Evolutionary conservation across 2,329 filamentous ascomycete species (phyloP), one percentile per base, ranked within the genome.

Genomic region (Trichoderma citrinoviride): DNA sequence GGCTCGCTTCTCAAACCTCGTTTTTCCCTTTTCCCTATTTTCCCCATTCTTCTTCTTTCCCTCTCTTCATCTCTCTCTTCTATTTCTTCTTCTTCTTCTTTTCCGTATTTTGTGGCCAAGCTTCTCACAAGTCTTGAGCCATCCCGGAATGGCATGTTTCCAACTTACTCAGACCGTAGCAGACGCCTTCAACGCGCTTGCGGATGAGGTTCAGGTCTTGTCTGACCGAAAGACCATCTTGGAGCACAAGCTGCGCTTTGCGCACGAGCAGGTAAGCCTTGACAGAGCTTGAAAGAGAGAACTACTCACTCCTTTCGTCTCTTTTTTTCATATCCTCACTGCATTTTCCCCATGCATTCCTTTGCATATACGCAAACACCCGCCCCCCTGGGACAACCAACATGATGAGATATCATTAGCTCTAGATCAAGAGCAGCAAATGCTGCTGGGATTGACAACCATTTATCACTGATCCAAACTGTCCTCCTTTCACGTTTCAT

Each of bases 391-490:
- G 49, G 61, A 56, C 40, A 65, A 71, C 71, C 71, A 74, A 70
- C 68, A 75, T 79, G 77, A 79, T 79, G 77, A 78, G 73, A 72
- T 73, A 77, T 66, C 75, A 75, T 90, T 91, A 92, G 90, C 90
- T 92, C 90, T 92, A 92, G 90, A 92, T 90, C 89, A 89, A 83
- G 84, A 91, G 87, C 83, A 85, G 80, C 83, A 74, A 68, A 67
- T 69, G 70, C 70, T 77, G 76, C 77, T 74, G 78, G 85, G 89
- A 90, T 83, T 81, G 87, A 90, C 77, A 85, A 75, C 69, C 74
- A 75, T 76, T 71, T 66, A 54, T 62, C 55, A 46, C 65, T 66
- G 65, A 66, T 58, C 46, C 21, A 29, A 46, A 50, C n/a, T 58
- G 10, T 66, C 15, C 46, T 29, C 46, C 29, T 33, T 54, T 53